Evolutionary conservation across 2,329 filamentous ascomycete genomes (phyloP).

Genomic region (Furcasterigmium sp.): DNA sequence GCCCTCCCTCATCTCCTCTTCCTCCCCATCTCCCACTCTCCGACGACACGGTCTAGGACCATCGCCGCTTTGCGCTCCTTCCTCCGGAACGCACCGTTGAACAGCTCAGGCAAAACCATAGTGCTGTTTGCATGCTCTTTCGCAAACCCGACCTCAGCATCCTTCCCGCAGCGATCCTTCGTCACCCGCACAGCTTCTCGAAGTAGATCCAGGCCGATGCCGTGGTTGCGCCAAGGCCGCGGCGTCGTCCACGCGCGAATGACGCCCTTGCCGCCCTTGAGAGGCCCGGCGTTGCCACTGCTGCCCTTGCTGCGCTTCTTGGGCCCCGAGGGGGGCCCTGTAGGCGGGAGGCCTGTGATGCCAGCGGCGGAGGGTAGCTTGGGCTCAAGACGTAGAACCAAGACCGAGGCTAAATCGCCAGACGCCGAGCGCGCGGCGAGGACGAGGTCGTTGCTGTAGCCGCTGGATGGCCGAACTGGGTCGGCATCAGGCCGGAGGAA

Average conservation of each 20-base stretch:
- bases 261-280: conserved; percentile 59
- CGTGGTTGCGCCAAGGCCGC: conserved; percentile 62
- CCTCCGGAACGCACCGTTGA: conserved; percentile 56
- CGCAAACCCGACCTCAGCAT: conserved; percentile 66
- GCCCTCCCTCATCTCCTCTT: conserved; percentile 36
- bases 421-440: conserved; percentile 64
- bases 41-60: conserved; percentile 45
- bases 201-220: conserved; percentile 68
- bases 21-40: conserved; percentile 40
- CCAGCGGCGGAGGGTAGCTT: conserved; percentile 8
- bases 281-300: conserved; percentile 32
- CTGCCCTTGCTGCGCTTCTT: conserved; percentile 30
- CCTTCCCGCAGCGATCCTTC: conserved; percentile 62
- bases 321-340: conserved; percentile 15
- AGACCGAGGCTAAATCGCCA: conserved; percentile 60
- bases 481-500: conserved; percentile 47
- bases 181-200: conserved; percentile 66
- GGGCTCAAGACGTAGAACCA: conserved; percentile 62
- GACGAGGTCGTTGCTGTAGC: conserved; percentile 41
- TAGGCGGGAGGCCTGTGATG: conserved; percentile 6
- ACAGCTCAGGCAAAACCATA: conserved; percentile 56
- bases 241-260: conserved; percentile 81
- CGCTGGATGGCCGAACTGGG: conserved; percentile 24
- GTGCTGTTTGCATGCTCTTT: conserved; percentile 70
- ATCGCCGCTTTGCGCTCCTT: conserved; percentile 53